Percentiles rank a stretch among this genome's conserved stretches.
Conservation (phyloP, 1,139 yeast genomes). For the Diutina mesorugosa region DNA sequence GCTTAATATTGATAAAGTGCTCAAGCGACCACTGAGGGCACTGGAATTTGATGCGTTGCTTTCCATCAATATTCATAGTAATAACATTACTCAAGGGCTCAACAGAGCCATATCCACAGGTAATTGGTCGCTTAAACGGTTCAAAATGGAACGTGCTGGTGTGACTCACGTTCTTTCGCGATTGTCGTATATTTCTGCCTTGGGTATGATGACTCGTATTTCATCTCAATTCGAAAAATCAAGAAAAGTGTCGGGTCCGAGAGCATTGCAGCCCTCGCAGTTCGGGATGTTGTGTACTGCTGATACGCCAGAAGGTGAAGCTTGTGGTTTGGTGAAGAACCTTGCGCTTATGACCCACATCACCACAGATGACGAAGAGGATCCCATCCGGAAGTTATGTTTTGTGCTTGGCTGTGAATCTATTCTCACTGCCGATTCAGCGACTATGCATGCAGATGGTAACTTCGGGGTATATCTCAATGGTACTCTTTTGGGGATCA, state of each 20-base stretch:
- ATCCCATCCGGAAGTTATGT: slow-evolving; percentile 68
- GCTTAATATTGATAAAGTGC: slow-evolving; percentile 83
- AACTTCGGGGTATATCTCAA: slow-evolving; percentile 80
- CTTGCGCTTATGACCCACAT: slow-evolving; percentile 97
- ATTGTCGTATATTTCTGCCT: slow-evolving; percentile 82
- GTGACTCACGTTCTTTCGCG: slow-evolving; percentile 93
- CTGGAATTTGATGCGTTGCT: slow-evolving; percentile 89
- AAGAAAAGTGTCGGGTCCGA: slow-evolving; percentile 95
- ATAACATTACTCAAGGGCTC: slow-evolving; percentile 86
- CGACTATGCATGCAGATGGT: slow-evolving; percentile 63
- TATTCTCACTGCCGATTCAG: slow-evolving; percentile 68
- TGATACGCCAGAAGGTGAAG: slow-evolving; percentile 99
- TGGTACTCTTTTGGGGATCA: slow-evolving; percentile 89
- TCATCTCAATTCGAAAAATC: slow-evolving; percentile 97
- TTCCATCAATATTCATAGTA: slow-evolving; percentile 80
- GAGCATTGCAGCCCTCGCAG: slow-evolving; percentile 98
- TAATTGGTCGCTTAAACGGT: slow-evolving; percentile 96
- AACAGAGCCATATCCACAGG: slow-evolving; percentile 97
- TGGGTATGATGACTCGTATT: slow-evolving; percentile 99
- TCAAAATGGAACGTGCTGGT: slow-evolving; percentile 99
- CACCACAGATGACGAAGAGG: slow-evolving; percentile 96
- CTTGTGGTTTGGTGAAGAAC: slow-evolving; percentile 96
- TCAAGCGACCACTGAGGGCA: slow-evolving; percentile 89
- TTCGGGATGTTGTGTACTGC: slow-evolving; percentile 98
- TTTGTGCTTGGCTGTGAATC: slow-evolving; percentile 83